Evolutionary conservation across 306 rosid genomes (phyloP).

Genomic region (Glycine tomentella): DNA sequence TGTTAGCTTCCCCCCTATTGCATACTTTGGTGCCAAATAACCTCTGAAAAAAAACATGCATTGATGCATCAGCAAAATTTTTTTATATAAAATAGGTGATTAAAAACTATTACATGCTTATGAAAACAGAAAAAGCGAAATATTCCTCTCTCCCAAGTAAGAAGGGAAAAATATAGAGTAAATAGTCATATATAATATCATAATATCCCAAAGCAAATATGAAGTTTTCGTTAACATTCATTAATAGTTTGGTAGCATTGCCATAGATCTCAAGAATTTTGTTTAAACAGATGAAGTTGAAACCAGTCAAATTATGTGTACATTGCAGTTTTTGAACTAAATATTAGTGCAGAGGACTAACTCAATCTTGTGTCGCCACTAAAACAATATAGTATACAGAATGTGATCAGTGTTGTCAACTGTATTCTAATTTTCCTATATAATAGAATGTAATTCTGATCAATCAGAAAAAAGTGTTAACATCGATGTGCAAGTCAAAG

Average conservation of each 20-base stretch:
- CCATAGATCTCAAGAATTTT: conserved; percentile 10
- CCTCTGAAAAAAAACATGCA: conserved; percentile 63
- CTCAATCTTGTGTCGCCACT: too few species aligned
- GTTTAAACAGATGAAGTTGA: not conserved
- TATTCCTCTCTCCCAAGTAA: not conserved
- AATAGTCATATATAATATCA: not conserved
- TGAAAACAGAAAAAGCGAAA: conserved; percentile 31
- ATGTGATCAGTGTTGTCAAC: too few species aligned
- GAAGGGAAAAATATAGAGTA: not conserved
- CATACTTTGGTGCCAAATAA: conserved; percentile 97
- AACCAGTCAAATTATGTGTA: not conserved
- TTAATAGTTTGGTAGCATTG: conserved; percentile 21
- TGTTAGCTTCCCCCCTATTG: conserved; percentile 82
- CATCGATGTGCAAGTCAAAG: too few species aligned
- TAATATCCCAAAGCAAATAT: not conserved
- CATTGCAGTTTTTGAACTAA: conserved; percentile 18
- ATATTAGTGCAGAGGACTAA: too few species aligned
- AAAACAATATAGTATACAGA: too few species aligned
- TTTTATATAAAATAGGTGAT: not conserved
- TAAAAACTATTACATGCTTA: not conserved
- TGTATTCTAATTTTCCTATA: too few species aligned
- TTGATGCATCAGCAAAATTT: conserved; percentile 14
- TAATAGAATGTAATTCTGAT: too few species aligned
- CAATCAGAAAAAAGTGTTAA: too few species aligned
- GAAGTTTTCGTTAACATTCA: not conserved